Evolutionary conservation across 805 yeast species (phyloP).

Genomic region (Saccharomycopsis oosterbeekiorum): DNA sequence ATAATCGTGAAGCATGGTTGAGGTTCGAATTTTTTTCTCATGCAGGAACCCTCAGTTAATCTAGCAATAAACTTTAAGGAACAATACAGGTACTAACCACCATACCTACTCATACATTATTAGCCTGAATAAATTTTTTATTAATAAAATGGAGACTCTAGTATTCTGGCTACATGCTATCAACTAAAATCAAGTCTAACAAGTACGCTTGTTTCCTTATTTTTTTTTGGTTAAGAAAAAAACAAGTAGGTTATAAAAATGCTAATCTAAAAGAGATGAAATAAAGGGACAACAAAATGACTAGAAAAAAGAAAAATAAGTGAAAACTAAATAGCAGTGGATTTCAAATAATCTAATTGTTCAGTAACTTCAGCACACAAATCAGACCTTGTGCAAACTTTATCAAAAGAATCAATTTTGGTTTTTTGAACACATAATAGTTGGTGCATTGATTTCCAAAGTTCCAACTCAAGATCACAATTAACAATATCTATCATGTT

Average conservation of each 20-base stretch:
- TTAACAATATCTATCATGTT: constrained; percentile 43
- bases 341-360: constrained; percentile 36
- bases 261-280: neutral
- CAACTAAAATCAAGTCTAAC: too few relatives aligned
- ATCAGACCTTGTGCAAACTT: constrained; percentile 30
- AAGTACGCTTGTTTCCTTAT: too few relatives aligned
- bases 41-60: neutral
- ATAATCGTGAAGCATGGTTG: neutral
- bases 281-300: neutral
- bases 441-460: constrained; percentile 48
- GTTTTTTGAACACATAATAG: constrained; percentile 43
- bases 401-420: constrained; percentile 33
- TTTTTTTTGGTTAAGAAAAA: too few relatives aligned
- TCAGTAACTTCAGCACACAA: constrained; percentile 41
- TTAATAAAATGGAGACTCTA: too few relatives aligned
- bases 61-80: too few relatives aligned
- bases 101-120: too few relatives aligned
- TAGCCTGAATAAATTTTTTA: too few relatives aligned
- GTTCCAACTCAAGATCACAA: constrained; percentile 48
- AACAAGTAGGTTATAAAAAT: too few relatives aligned
- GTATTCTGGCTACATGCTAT: too few relatives aligned
- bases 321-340: constrained; percentile 21
- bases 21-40: neutral
- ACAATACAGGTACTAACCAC: neutral
- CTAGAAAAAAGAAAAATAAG: neutral